A percentile compares a stretch with the other conserved stretches of the same genome.
Conservation (phyloP, 257 asterid species). For the Prunella vulgaris region DNA sequence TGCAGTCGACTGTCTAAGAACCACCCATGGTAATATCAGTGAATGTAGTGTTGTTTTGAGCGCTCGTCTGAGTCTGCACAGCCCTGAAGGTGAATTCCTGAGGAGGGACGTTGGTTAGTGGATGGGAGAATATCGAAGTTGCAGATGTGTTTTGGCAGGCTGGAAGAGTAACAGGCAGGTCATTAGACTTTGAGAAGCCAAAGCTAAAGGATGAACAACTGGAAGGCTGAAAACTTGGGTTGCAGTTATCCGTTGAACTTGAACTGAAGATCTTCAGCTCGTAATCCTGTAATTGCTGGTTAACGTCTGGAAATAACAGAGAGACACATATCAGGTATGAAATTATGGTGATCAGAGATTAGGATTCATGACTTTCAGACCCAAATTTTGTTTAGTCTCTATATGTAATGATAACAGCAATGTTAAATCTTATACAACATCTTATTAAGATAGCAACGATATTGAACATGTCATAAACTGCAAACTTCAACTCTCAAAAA, state of each 20-base stretch:
- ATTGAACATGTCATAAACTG: no score
- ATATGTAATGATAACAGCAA: neutral
- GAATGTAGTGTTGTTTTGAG: neutral
- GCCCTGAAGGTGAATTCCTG: slow-evolving; percentile 4
- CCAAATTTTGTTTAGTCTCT: neutral
- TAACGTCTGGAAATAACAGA: neutral
- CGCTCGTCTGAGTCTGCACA: neutral
- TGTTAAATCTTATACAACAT: neutral
- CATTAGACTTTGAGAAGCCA: neutral
- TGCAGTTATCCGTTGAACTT: neutral
- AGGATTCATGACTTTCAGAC: neutral
- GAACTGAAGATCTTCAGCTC: neutral
- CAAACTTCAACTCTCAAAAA: no score
- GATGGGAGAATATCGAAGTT: neutral
- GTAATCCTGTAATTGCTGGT: neutral
- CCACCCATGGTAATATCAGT: slow-evolving; percentile 7
- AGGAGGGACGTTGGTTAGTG: neutral
- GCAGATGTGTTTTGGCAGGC: neutral
- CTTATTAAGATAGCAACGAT: no score
- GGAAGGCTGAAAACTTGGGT: neutral
- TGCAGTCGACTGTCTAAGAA: neutral
- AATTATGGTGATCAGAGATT: neutral
- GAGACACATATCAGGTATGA: neutral
- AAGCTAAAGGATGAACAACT: neutral
- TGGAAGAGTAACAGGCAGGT: neutral